phyloP scores from a whole-genome alignment of 2,329 filamentous ascomycete genomes.

The Madurella fahalii region DNA sequence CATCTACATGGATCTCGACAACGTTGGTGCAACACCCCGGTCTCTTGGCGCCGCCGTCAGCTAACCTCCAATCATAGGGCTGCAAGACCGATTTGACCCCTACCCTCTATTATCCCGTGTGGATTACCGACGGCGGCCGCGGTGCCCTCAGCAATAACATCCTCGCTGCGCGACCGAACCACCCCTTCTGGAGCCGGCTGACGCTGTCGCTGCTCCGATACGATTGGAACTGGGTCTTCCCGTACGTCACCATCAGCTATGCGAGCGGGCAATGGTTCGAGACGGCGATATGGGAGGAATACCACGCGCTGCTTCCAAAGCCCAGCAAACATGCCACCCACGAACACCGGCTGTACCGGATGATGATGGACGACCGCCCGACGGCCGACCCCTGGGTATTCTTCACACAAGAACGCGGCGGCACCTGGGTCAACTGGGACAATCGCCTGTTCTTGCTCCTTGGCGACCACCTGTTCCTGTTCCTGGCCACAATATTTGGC shows the following conservation, averaged over 20 bases:
- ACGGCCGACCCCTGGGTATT: constrained; percentile 24
- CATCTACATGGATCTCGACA: constrained; percentile 76
- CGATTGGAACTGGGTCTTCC: constrained; percentile 24
- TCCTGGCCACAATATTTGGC: constrained; percentile 11
- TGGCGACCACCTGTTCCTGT: constrained; percentile 24
- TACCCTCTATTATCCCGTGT: constrained; percentile 23
- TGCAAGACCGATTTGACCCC: constrained; percentile 24
- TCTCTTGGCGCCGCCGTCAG: background rate
- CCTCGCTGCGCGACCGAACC: constrained; percentile 22
- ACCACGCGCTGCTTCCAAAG: constrained; percentile 22
- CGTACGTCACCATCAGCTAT: constrained; percentile 26
- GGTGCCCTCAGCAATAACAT: constrained; percentile 29
- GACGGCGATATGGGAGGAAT: constrained; percentile 28
- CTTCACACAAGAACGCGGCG: constrained; percentile 26
- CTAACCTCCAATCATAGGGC: constrained; percentile 11
- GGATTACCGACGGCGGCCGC: constrained; percentile 25
- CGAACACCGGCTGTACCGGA: constrained; percentile 22
- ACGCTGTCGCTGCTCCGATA: constrained; percentile 21
- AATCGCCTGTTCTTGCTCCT: constrained; percentile 24
- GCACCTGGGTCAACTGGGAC: constrained; percentile 28
- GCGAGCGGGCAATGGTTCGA: constrained; percentile 29
- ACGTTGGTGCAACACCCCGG: constrained; percentile 16
- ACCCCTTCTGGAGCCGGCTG: constrained; percentile 25
- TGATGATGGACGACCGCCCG: constrained; percentile 27
- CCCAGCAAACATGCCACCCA: constrained; percentile 3